Evolutionary conservation across 768 basidiomycete genomes (phyloP), one percentile per base, ranked within the genome.

Genomic region (Rhodosporidiobolus sp.): DNA sequence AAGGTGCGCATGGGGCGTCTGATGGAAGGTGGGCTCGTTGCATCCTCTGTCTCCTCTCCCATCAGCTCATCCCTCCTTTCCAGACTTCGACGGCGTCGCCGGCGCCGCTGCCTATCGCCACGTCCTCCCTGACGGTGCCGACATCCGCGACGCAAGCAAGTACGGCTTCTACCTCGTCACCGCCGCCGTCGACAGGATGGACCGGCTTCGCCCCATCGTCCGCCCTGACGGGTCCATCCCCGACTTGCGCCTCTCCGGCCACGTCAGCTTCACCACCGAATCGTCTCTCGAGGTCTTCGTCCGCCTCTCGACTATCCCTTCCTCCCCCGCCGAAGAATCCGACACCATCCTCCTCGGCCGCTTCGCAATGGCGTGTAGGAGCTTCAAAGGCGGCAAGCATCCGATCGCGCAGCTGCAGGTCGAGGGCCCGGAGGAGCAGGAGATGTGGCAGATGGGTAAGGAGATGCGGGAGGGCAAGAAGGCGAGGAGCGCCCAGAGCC

Each of bases 351-450:
- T 78, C 19, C 35, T 76, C 34, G 78, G 77, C 0, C 64, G 78
- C 6, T 78, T 78, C 67, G 73, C 77, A 10, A 78, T 78, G 78
- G 78, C 77, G 9, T 76, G 77, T 28, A 65, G 78, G 1, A 54
- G 56, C 55, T 30, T 35, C 19, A 48, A 58, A 19, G 78, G 78
- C 14, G 74, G 72, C 28, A 74, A 77, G 58, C 57, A 63, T 43
- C 7, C 49, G 17, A 70, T 77, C 1, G 67, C 78, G 5, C 16
- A 73, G 58, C 56, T 78, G 4, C n/a, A 59, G 38, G 75, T 75
- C 17, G 70, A 73, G 9, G 70, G 72, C 0, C 59, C 55, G 10
- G 78, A 76, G 46, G 77, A 77, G 59, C 48, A 59, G 55, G 73
- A 65, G 43, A 57, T 78, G 61, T 75, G 62, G 54, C 28, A 64